Evolutionary conservation across 1,284 basidiomycete genomes (phyloP).

Genomic region (Phylloboletellus chloephorus): DNA sequence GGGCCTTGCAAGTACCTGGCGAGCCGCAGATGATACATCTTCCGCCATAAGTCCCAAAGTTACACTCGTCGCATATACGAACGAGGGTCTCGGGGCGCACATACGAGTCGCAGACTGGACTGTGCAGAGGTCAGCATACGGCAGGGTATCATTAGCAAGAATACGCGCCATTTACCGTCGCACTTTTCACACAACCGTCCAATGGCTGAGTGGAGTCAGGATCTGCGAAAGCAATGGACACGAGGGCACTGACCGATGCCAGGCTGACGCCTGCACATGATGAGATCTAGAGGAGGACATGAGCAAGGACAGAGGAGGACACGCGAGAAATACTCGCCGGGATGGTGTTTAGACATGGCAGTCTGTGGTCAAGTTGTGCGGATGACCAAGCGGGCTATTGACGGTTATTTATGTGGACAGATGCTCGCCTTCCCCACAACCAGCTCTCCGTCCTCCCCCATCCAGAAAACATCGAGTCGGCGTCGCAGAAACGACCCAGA

Average conservation of each 20-base stretch:
- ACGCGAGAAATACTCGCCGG: conserved; percentile 49
- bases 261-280: conserved; percentile 95
- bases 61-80: conserved; percentile 98
- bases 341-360: conserved; percentile 84
- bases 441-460: conserved; percentile 28
- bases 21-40: conserved; percentile 96
- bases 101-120: conserved; percentile 99
- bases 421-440: conserved; percentile 32
- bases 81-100: conserved; percentile 97
- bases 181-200: conserved; percentile 98
- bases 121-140: conserved; percentile 30
- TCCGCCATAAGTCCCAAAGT: conserved; percentile 96
- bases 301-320: not conserved
- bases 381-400: conserved; percentile 15
- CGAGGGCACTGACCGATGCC: conserved; percentile 71
- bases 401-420: conserved; percentile 9
- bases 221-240: not conserved
- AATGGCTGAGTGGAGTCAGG: conserved; percentile 57
- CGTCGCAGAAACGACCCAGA: conserved; percentile 10
- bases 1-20: conserved; percentile 56
- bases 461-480: conserved; percentile 15
- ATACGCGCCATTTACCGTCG: conserved; percentile 92
- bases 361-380: conserved; percentile 16
- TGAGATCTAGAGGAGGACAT: conserved; percentile 59
- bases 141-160: not conserved